Percentiles rank a stretch among this genome's conserved stretches.
Evolutionary conservation across 1,284 basidiomycete species (phyloP).

Genomic region (Cerrena zonata): DNA sequence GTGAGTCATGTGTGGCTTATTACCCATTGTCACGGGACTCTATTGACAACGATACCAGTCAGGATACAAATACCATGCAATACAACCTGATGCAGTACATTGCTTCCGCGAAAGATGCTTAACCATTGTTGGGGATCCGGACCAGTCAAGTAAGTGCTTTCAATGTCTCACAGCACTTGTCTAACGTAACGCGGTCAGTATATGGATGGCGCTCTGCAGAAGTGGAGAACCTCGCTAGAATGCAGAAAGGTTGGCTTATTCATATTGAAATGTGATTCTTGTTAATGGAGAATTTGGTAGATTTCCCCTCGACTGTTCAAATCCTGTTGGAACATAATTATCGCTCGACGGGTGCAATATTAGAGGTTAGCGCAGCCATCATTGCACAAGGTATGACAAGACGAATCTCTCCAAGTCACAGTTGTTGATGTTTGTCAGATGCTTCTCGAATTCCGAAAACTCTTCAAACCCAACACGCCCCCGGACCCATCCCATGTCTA

Average conservation of each 20-base stretch:
- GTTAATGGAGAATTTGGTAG: too few species aligned
- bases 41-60: slow-evolving; percentile 34
- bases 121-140: slow-evolving; percentile 87
- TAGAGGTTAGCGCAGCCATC: slow-evolving; percentile 72
- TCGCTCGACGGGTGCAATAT: slow-evolving; percentile 76
- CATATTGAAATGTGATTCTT: too few species aligned
- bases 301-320: slow-evolving; percentile 61
- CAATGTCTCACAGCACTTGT: not conserved
- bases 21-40: not conserved
- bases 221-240: slow-evolving; percentile 71
- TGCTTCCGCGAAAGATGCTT: slow-evolving; percentile 52
- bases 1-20: slow-evolving; percentile 34
- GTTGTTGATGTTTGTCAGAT: slow-evolving; percentile 37
- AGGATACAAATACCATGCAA: slow-evolving; percentile 86
- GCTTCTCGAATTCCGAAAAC: slow-evolving; percentile 71
- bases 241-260: slow-evolving; percentile 52
- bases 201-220: slow-evolving; percentile 90
- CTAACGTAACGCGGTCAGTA: slow-evolving; percentile 37
- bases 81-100: slow-evolving; percentile 81
- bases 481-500: slow-evolving; percentile 54
- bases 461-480: slow-evolving; percentile 69
- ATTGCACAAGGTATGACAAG: slow-evolving; percentile 79
- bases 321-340: slow-evolving; percentile 86
- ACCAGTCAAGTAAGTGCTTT: slow-evolving; percentile 67
- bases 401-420: slow-evolving; percentile 5